phyloP scores from a whole-genome alignment of 371 early-diverging fungal genomes.

The Sporodiniella umbellata region DNA sequence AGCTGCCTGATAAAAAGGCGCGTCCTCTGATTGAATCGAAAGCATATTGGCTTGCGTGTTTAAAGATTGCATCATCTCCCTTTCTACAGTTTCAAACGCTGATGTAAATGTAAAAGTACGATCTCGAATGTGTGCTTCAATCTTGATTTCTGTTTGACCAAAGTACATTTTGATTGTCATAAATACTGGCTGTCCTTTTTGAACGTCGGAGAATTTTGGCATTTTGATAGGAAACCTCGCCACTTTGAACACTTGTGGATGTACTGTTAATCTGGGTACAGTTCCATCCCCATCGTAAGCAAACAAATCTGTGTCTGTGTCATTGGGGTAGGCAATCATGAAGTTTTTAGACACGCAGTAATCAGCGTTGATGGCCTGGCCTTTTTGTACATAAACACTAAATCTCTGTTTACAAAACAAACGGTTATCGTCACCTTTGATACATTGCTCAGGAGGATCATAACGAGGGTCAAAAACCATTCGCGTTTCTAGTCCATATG shows the following conservation, averaged over 20 bases:
- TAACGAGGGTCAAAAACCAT: slow-evolving; percentile 57
- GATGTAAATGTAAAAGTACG: slow-evolving; percentile 48
- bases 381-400: slow-evolving; percentile 59
- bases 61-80: slow-evolving; percentile 24
- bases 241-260: slow-evolving; percentile 45
- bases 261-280: slow-evolving; percentile 42
- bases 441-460: slow-evolving; percentile 59
- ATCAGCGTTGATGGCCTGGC: slow-evolving; percentile 55
- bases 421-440: slow-evolving; percentile 45
- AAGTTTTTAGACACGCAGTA: slow-evolving; percentile 64
- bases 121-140: slow-evolving; percentile 48
- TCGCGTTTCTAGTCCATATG: slow-evolving; percentile 60
- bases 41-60: slow-evolving; percentile 19
- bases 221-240: slow-evolving; percentile 51
- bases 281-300: slow-evolving; percentile 47
- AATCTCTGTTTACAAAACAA: slow-evolving; percentile 57
- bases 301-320: slow-evolving; percentile 52
- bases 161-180: slow-evolving; percentile 57
- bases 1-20: not conserved
- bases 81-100: slow-evolving; percentile 47
- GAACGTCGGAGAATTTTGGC: slow-evolving; percentile 44
- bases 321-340: slow-evolving; percentile 55
- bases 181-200: slow-evolving; percentile 41
- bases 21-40: slow-evolving; percentile 26
- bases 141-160: slow-evolving; percentile 52